These are phyloP conservation scores for Iris macrosiphon DNA, from an alignment of 106 monocot genomes.

Conservation along the genomic window DNA sequence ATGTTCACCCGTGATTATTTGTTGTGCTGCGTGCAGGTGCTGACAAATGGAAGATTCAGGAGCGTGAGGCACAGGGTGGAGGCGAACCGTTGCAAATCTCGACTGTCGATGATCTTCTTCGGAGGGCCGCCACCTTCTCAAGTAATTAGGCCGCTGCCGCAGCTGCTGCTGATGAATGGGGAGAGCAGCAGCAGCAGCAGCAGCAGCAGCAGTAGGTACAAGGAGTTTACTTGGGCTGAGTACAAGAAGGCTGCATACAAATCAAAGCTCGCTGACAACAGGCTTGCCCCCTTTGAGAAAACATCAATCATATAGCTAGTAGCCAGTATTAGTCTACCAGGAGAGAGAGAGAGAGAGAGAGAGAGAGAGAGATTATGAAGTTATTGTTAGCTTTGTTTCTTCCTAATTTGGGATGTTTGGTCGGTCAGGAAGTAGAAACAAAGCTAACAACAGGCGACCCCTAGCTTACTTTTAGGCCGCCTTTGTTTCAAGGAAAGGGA, in stretches of 20 bases:
- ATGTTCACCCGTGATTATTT: too few relatives aligned
- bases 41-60: conserved; percentile 91
- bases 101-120: conserved; percentile 87
- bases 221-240: conserved; percentile 86
- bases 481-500: too few relatives aligned
- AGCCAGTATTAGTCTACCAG: too few relatives aligned
- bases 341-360: too few relatives aligned
- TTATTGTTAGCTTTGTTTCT: too few relatives aligned
- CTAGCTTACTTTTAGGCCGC: too few relatives aligned
- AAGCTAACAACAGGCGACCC: too few relatives aligned
- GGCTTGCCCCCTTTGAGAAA: conserved; percentile 64
- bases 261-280: conserved; percentile 70
- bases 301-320: not conserved
- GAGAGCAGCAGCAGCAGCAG: conserved; percentile 3
- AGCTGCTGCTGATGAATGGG: conserved; percentile 49
- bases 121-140: conserved; percentile 40
- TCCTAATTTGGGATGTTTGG: too few relatives aligned
- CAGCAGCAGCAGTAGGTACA: conserved; percentile 64
- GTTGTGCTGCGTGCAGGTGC: conserved; percentile 32
- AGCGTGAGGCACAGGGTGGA: conserved; percentile 88
- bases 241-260: conserved; percentile 81
- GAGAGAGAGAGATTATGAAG: too few relatives aligned
- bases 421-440: too few relatives aligned
- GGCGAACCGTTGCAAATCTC: conserved; percentile 43
- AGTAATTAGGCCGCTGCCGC: conserved; percentile 51